These are phyloP conservation scores for Rickenella mellea DNA, from an alignment of 768 basidiomycete genomes.

Conservation along the genomic window DNA sequence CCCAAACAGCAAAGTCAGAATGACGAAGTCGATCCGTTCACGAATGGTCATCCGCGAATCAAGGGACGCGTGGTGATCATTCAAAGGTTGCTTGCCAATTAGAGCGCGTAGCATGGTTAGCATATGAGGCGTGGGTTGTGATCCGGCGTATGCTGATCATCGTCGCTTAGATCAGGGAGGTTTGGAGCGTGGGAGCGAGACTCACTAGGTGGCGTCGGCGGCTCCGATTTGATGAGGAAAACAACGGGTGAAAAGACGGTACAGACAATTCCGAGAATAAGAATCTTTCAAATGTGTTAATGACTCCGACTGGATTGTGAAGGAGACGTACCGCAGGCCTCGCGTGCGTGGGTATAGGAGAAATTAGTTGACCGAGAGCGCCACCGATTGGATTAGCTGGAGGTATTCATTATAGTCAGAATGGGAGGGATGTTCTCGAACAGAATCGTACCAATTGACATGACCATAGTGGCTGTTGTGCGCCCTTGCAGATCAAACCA, in stretches of 20 bases:
- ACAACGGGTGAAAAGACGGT: constrained; percentile 51
- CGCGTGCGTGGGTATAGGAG: constrained; percentile 47
- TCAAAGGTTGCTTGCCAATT: constrained; percentile 63
- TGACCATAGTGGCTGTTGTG: constrained; percentile 67
- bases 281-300: constrained; percentile 32
- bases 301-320: neutral
- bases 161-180: neutral
- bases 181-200: neutral
- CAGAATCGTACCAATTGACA: constrained; percentile 32
- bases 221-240: constrained; percentile 48
- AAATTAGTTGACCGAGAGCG: constrained; percentile 64
- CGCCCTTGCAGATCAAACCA: constrained; percentile 76
- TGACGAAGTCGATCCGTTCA: constrained; percentile 64
- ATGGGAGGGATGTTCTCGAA: neutral
- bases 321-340: constrained; percentile 44
- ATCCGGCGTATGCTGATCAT: constrained; percentile 14
- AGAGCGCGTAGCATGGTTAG: constrained; percentile 8
- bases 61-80: constrained; percentile 45
- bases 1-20: constrained; percentile 53
- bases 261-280: constrained; percentile 62
- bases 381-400: constrained; percentile 71
- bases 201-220: constrained; percentile 75
- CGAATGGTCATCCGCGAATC: constrained; percentile 53
- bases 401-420: neutral
- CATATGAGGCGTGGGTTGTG: constrained; percentile 10